phyloP scores from a whole-genome alignment of 2,329 filamentous ascomycete species.

The Fusarium sp. region DNA sequence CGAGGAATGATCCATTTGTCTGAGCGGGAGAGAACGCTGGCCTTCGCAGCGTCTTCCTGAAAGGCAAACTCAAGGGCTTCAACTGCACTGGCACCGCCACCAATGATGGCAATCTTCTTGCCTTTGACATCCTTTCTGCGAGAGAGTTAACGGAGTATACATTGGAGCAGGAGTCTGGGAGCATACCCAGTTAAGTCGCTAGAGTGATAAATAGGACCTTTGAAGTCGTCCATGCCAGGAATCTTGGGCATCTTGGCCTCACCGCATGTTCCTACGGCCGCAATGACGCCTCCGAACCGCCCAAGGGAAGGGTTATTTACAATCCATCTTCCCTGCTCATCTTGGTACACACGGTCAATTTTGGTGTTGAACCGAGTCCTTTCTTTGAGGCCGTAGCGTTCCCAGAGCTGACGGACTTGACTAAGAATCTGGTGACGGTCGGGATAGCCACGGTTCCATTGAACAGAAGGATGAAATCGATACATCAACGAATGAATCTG shows the following conservation, averaged over 20 bases:
- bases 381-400: conserved; percentile 75
- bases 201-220: conserved; percentile 79
- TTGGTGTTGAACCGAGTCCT: conserved; percentile 77
- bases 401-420: conserved; percentile 78
- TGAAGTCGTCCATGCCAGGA: conserved; percentile 76
- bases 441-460: conserved; percentile 81
- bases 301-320: conserved; percentile 78
- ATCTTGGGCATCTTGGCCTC: conserved; percentile 79
- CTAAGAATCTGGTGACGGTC: conserved; percentile 78
- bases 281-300: conserved; percentile 81
- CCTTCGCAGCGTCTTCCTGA: conserved; percentile 71
- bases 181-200: conserved; percentile 75
- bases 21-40: conserved; percentile 78
- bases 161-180: no score
- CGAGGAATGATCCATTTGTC: conserved; percentile 91
- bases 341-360: conserved; percentile 76
- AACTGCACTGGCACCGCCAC: conserved; percentile 82
- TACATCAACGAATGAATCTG: conserved; percentile 92
- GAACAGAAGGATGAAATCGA: conserved; percentile 83
- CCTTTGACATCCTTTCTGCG: conserved; percentile 72
- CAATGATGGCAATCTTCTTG: conserved; percentile 81
- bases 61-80: conserved; percentile 85
- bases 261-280: conserved; percentile 83
- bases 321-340: conserved; percentile 77
- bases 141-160: conserved; percentile 43